These are phyloP conservation scores for Polymyxa betae DNA, from an alignment of 208 protist genomes.

Conservation along the genomic window DNA sequence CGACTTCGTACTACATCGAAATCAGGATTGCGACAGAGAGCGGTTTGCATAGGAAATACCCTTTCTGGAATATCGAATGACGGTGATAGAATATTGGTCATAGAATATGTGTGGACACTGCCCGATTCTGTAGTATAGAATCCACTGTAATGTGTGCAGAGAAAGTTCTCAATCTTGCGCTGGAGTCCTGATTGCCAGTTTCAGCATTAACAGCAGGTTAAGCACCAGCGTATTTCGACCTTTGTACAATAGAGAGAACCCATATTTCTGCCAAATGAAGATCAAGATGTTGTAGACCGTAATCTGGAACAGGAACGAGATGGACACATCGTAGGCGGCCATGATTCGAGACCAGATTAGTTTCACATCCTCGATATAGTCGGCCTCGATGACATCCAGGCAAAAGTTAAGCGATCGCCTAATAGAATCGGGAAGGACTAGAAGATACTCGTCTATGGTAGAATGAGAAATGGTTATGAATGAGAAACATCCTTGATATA, in stretches of 20 bases:
- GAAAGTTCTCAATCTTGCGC: background rate
- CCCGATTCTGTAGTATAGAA: slow-evolving; percentile 32
- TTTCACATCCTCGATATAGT: slow-evolving; percentile 33
- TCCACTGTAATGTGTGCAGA: background rate
- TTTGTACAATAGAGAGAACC: background rate
- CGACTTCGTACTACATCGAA: background rate
- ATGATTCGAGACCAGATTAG: slow-evolving; percentile 39
- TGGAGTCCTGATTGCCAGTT: background rate
- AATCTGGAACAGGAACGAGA: background rate
- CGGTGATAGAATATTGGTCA: background rate
- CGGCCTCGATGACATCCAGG: slow-evolving; percentile 15
- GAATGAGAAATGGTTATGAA: background rate
- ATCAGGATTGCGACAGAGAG: background rate
- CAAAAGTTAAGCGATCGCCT: background rate
- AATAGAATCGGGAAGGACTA: background rate
- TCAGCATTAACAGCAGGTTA: background rate
- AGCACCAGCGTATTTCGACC: background rate
- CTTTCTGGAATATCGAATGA: background rate
- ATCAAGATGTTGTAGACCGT: background rate
- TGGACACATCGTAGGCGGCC: background rate
- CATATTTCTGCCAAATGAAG: slow-evolving; percentile 2
- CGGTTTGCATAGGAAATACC: background rate
- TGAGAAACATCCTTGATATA: background rate
- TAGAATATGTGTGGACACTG: background rate
- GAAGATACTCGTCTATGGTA: slow-evolving; percentile 4